Conservation (phyloP, 306 rosid genomes). For the Notholithocarpus densiflorus region DNA sequence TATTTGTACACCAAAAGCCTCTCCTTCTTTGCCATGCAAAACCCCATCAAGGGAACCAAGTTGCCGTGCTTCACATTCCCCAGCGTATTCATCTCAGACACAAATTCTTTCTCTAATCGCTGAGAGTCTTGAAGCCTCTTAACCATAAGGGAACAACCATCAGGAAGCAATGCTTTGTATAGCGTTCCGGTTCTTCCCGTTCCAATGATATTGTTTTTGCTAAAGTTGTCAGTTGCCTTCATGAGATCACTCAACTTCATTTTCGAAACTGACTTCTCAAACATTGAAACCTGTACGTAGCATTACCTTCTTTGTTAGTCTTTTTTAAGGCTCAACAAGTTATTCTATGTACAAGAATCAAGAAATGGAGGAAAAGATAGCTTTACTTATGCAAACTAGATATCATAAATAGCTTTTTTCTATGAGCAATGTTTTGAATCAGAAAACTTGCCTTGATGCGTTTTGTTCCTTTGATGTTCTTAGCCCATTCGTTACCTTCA, state of each 20-base stretch:
- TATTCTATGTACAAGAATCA: not conserved
- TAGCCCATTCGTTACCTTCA: constrained; percentile 93
- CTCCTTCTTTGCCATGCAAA: constrained; percentile 84
- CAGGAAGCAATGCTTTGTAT: constrained; percentile 70
- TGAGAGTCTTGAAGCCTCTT: constrained; percentile 92
- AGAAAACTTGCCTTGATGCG: constrained; percentile 62
- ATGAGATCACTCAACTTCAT: constrained; percentile 90
- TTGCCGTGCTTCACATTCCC: constrained; percentile 71
- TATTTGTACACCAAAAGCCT: constrained; percentile 76
- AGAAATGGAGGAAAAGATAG: not conserved
- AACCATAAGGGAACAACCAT: constrained; percentile 75
- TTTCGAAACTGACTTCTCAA: constrained; percentile 80
- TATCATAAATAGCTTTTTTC: not conserved
- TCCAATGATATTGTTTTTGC: constrained; percentile 65
- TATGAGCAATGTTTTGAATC: not conserved
- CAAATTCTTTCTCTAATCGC: constrained; percentile 72
- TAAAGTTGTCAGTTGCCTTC: constrained; percentile 89
- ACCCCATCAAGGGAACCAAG: constrained; percentile 85
- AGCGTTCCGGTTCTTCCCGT: constrained; percentile 82
- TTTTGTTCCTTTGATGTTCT: constrained; percentile 65
- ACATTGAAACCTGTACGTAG: constrained; percentile 72
- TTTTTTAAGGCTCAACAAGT: not conserved
- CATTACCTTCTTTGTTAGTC: constrained; percentile 2
- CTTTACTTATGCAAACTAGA: not conserved
- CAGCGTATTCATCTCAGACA: constrained; percentile 79